phyloP scores from a whole-genome alignment of 257 asterid genomes.

The Avicennia marina region DNA sequence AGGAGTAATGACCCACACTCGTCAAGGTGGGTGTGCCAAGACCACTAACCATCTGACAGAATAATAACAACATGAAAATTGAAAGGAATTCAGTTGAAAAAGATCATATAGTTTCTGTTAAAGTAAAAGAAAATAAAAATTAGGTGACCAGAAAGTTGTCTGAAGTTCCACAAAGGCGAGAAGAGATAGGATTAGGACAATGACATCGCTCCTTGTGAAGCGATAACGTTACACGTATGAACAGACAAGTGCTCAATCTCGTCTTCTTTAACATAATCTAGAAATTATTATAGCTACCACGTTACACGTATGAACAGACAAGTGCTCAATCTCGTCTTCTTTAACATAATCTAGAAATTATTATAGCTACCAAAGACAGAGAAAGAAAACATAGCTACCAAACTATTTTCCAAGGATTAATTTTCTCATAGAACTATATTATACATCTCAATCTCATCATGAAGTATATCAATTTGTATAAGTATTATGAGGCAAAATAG shows the following conservation, averaged over 20 bases:
- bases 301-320: no score
- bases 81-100: constrained; percentile 1
- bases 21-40: no score
- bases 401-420: constrained; percentile 10
- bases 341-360: constrained; percentile 16
- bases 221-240: constrained; percentile 25
- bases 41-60: no score
- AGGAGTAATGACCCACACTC: no score
- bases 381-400: constrained; percentile 10
- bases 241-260: constrained; percentile 27
- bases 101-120: background rate
- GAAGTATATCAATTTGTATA: no score
- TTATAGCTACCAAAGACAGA: no score
- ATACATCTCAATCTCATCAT: background rate
- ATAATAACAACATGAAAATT: no score
- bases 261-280: constrained; percentile 23
- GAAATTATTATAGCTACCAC: no score
- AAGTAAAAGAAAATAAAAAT: constrained; percentile 1
- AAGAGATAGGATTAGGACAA: constrained; percentile 11
- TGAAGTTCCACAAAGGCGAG: constrained; percentile 19
- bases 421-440: constrained; percentile 1
- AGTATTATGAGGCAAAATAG: no score
- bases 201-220: constrained; percentile 25
- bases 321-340: constrained; percentile 30
- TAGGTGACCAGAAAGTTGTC: constrained; percentile 30